These are phyloP conservation scores for Xylariaceae sp. DNA, from an alignment of 2,329 filamentous ascomycete genomes.

Conservation along the genomic window DNA sequence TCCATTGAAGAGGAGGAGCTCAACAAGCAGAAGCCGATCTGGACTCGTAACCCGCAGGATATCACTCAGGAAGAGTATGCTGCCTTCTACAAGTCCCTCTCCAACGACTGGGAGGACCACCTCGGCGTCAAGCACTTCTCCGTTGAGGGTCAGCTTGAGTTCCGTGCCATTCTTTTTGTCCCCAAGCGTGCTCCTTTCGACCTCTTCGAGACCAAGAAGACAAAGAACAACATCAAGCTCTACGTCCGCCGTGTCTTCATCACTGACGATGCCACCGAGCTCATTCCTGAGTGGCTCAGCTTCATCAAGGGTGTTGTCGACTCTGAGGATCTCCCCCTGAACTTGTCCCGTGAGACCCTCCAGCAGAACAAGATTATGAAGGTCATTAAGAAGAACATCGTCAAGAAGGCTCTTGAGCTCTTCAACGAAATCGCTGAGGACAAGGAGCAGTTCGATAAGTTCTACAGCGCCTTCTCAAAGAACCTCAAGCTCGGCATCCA, in stretches of 20 bases:
- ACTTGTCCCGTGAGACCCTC: constrained; percentile 99
- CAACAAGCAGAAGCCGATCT: constrained; percentile 99
- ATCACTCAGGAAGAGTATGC: constrained; percentile 97
- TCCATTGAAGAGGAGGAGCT: constrained; percentile 99
- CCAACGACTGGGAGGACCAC: constrained; percentile 99
- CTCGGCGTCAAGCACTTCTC: constrained; percentile 99
- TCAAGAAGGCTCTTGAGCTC: constrained; percentile 99
- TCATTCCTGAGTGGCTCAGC: constrained; percentile 98
- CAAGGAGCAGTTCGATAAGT: constrained; percentile 99
- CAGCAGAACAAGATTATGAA: constrained; percentile 99
- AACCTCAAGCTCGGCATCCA: constrained; percentile 99
- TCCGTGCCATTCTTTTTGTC: constrained; percentile 99
- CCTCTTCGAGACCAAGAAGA: constrained; percentile 99
- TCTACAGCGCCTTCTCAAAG: constrained; percentile 99
- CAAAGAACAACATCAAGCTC: constrained; percentile 99
- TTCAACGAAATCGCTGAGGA: constrained; percentile 99
- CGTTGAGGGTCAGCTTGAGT: constrained; percentile 99
- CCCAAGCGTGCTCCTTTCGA: constrained; percentile 99
- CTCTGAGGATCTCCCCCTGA: constrained; percentile 98
- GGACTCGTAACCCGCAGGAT: constrained; percentile 96
- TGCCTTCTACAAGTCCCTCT: constrained; percentile 99
- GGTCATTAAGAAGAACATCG: constrained; percentile 99
- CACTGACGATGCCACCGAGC: constrained; percentile 97
- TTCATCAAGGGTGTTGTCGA: constrained; percentile 99
- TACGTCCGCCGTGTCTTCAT: constrained; percentile 99